phyloP scores from a whole-genome alignment of 2,329 filamentous ascomycete species.

The Epichloe gansuensis region DNA sequence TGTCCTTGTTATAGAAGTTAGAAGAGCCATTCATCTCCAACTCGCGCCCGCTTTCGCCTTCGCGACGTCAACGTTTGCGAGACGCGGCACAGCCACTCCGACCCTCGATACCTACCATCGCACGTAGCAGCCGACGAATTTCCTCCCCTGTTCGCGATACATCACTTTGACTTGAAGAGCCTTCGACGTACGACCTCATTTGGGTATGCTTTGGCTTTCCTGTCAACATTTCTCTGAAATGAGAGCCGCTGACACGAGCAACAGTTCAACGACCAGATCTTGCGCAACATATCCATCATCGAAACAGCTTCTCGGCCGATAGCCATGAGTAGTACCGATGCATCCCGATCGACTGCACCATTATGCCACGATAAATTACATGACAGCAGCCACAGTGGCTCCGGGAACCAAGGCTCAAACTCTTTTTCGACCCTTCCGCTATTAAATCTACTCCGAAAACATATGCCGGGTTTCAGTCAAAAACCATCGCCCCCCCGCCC shows the following conservation, averaged over 20 bases:
- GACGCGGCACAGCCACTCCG: not conserved
- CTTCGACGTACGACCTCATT: not conserved
- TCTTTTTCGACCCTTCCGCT: conserved; percentile 4
- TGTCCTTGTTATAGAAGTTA: conserved; percentile 27
- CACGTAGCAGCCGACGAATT: not conserved
- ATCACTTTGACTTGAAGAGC: not conserved
- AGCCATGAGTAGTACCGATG: conserved; percentile 20
- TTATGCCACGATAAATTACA: conserved; percentile 12
- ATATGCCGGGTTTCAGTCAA: conserved; percentile 14
- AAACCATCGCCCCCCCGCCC: conserved; percentile 24
- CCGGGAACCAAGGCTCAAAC: conserved; percentile 2
- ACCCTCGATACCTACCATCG: not conserved
- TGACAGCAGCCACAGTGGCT: conserved; percentile 3
- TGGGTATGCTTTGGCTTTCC: not conserved
- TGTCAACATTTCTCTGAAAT: not conserved
- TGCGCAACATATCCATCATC: not conserved
- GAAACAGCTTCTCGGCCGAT: conserved; percentile 4
- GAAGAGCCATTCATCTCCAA: conserved; percentile 14
- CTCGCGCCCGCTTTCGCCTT: conserved; percentile 8
- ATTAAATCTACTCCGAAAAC: conserved; percentile 10
- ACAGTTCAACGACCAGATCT: not conserved
- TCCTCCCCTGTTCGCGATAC: not conserved
- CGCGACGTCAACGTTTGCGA: not conserved
- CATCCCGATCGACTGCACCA: conserved; percentile 15
- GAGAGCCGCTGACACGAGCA: not conserved